A percentile compares a stretch with the other conserved stretches of the same genome.
These are phyloP conservation scores for Papiliotrema fonsecae DNA, from an alignment of 1,284 basidiomycete genomes.

Conservation along the genomic window DNA sequence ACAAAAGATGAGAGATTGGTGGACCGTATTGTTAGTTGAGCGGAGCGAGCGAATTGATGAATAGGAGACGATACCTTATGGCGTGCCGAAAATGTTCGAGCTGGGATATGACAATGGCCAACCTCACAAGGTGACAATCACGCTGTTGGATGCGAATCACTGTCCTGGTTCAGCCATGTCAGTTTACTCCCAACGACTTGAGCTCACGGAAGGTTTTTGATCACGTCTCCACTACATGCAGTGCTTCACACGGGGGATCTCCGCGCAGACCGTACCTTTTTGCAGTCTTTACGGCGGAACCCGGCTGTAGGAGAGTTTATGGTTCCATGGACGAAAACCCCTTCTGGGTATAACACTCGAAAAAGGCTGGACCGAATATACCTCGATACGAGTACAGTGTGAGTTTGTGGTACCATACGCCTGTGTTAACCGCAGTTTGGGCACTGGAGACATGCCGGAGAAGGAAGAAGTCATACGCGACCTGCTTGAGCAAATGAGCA, in stretches of 20 bases:
- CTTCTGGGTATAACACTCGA: constrained; percentile 9
- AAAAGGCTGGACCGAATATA: constrained; percentile 68
- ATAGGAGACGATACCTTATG: constrained; percentile 32
- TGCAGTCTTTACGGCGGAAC: constrained; percentile 62
- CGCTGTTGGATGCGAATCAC: constrained; percentile 85
- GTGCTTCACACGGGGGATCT: constrained; percentile 91
- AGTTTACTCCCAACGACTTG: constrained; percentile 19
- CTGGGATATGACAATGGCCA: constrained; percentile 53
- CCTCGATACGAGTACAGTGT: constrained; percentile 63
- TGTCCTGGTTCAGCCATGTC: constrained; percentile 91
- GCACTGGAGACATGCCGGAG: constrained; percentile 59
- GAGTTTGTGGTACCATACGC: constrained; percentile 10
- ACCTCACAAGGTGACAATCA: constrained; percentile 59
- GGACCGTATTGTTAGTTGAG: constrained; percentile 28
- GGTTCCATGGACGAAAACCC: constrained; percentile 28
- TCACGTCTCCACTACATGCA: constrained; percentile 66
- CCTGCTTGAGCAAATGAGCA: constrained; percentile 62
- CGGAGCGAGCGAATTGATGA: background rate
- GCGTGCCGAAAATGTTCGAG: constrained; percentile 57
- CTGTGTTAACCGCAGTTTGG: constrained; percentile 46
- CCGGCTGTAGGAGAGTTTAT: constrained; percentile 69
- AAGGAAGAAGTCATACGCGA: constrained; percentile 68
- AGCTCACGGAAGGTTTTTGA: constrained; percentile 65
- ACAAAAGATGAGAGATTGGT: constrained; percentile 36
- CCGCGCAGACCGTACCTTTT: constrained; percentile 73